Evolutionary conservation across 2,329 filamentous ascomycete genomes (phyloP).

Genomic region (Trichoderma pleuroti): DNA sequence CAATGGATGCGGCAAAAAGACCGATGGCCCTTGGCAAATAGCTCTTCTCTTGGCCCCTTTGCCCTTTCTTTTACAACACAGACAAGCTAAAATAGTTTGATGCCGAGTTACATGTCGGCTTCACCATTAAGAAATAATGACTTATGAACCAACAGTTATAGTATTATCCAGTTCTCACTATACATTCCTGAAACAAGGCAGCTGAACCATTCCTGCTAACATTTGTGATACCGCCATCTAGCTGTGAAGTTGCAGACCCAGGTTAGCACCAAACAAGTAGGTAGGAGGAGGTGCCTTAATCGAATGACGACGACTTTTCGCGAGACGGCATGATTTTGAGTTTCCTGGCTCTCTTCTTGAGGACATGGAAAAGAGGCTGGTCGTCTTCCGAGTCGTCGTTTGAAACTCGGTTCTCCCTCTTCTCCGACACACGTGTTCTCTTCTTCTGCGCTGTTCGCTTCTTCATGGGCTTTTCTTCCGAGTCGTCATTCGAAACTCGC

Average conservation of each 20-base stretch:
- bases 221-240: neutral
- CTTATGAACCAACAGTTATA: neutral
- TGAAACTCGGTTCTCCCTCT: neutral
- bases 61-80: neutral
- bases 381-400: neutral
- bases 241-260: neutral
- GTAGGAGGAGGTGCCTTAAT: neutral
- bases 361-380: neutral
- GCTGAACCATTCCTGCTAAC: no score
- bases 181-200: neutral
- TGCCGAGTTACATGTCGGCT: neutral
- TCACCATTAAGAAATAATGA: conserved; percentile 6
- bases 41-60: neutral
- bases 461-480: neutral
- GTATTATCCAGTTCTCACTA: neutral
- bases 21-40: neutral
- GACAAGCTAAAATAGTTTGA: neutral
- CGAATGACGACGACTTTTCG: neutral
- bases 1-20: neutral
- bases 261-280: neutral
- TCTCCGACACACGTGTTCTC: neutral
- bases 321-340: neutral
- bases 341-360: neutral
- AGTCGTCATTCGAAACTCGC: neutral
- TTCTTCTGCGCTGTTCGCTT: neutral